Evolutionary conservation across 2,329 filamentous ascomycete genomes (phyloP).

Genomic region (Pestalotiopsis sp.): DNA sequence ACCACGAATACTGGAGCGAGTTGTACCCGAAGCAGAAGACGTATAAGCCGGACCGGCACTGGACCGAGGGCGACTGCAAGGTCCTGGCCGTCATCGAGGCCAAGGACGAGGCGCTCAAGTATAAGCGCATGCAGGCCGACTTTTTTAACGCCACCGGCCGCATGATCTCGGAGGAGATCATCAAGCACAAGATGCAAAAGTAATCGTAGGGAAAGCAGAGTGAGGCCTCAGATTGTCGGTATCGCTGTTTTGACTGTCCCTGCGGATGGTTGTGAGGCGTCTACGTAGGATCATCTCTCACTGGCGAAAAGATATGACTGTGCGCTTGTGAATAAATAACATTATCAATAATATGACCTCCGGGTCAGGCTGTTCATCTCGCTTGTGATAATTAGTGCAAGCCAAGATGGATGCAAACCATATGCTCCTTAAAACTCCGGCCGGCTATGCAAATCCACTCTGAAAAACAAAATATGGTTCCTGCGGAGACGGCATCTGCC

Average conservation of each 20-base stretch:
- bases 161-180: slow-evolving; percentile 22
- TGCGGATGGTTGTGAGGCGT: neutral
- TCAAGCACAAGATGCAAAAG: slow-evolving; percentile 27
- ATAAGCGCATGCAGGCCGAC: slow-evolving; percentile 26
- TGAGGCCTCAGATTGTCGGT: neutral
- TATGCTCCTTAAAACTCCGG: neutral
- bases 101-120: slow-evolving; percentile 27
- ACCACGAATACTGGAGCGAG: slow-evolving; percentile 16
- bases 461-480: neutral
- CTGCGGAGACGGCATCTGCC: neutral
- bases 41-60: slow-evolving; percentile 23
- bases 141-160: slow-evolving; percentile 31
- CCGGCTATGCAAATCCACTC: neutral
- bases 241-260: neutral
- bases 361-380: neutral
- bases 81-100: slow-evolving; percentile 28
- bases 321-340: neutral
- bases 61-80: slow-evolving; percentile 26
- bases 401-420: neutral
- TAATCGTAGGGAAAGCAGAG: neutral
- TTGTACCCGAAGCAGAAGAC: slow-evolving; percentile 22
- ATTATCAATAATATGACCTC: neutral
- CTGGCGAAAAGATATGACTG: neutral
- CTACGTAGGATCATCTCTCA: no score
- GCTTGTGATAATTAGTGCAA: neutral